These are phyloP conservation scores for Trypanosoma rangeli DNA, from an alignment of 208 protist genomes.

Conservation along the genomic window DNA sequence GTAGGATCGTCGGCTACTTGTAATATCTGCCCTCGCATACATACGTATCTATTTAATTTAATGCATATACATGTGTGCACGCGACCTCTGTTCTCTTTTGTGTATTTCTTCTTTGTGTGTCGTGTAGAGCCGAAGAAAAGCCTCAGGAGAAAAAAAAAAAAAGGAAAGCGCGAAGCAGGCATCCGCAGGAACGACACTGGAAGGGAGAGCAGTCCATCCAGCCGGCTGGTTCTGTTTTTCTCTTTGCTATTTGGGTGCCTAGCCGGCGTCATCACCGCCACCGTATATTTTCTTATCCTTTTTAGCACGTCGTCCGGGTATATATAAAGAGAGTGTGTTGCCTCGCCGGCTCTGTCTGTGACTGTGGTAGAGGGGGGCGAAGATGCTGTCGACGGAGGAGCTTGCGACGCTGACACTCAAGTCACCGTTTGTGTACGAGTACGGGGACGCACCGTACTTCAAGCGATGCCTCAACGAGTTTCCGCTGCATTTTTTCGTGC, in stretches of 20 bases:
- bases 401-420: constrained; percentile 57
- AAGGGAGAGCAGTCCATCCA: background rate
- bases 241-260: background rate
- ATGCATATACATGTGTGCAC: too few relatives aligned
- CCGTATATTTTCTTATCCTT: too few relatives aligned
- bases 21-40: too few relatives aligned
- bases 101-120: too few relatives aligned
- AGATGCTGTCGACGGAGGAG: constrained; percentile 38
- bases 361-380: background rate
- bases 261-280: too few relatives aligned
- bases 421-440: constrained; percentile 62
- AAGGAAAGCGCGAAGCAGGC: background rate
- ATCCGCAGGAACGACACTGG: background rate
- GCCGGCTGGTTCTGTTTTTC: background rate
- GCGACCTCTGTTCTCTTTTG: too few relatives aligned
- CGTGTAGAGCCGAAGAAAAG: too few relatives aligned
- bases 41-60: too few relatives aligned
- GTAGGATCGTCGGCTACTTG: too few relatives aligned
- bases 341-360: background rate
- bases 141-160: too few relatives aligned
- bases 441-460: constrained; percentile 64
- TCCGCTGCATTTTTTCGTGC: constrained; percentile 65
- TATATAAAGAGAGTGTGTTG: too few relatives aligned
- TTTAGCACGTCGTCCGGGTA: too few relatives aligned
- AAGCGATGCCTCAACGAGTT: constrained; percentile 50